A percentile compares a stretch with the other conserved stretches of the same genome.
These are phyloP conservation scores for Thalassiosira pacifica DNA, from an alignment of 352 stramenopile genomes.

Conservation along the genomic window DNA sequence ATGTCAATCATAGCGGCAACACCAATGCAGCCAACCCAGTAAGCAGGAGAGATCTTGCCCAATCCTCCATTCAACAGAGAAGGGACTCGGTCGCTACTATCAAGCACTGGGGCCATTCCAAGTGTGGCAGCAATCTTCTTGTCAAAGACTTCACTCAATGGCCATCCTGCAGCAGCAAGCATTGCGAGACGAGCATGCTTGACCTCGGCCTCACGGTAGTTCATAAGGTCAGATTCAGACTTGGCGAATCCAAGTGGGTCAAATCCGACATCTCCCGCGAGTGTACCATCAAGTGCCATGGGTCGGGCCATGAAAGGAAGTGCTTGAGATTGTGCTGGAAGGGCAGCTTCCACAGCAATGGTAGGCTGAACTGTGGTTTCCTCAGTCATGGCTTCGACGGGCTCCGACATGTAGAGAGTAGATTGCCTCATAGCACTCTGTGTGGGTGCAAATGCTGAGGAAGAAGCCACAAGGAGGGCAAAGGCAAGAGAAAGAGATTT, in stretches of 20 bases:
- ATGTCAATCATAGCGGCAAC: conserved; percentile 80
- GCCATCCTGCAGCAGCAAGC: conserved; percentile 86
- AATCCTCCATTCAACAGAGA: conserved; percentile 87
- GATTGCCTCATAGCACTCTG: conserved; percentile 2
- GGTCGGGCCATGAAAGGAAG: conserved; percentile 83
- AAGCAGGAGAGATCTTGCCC: conserved; percentile 80
- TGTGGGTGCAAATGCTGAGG: conserved; percentile 58
- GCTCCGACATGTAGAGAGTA: conserved; percentile 23
- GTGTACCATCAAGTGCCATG: conserved; percentile 59
- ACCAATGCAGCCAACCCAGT: conserved; percentile 79
- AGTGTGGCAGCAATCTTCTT: conserved; percentile 76
- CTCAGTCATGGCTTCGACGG: neutral
- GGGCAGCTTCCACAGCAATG: neutral
- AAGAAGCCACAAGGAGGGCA: conserved; percentile 30
- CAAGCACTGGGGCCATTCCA: conserved; percentile 64
- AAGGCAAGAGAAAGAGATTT: conserved; percentile 61
- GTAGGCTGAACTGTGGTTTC: neutral
- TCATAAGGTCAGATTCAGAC: conserved; percentile 70
- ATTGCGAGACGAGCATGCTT: conserved; percentile 88
- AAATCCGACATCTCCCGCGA: conserved; percentile 85
- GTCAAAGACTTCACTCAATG: conserved; percentile 84
- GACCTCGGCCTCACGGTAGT: conserved; percentile 86
- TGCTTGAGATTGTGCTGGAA: conserved; percentile 66
- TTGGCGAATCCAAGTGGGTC: conserved; percentile 83
- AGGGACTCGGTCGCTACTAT: conserved; percentile 77